Evolutionary conservation across 192 early-diverging fungal species (phyloP).

Genomic region (Pilaira anomala): DNA sequence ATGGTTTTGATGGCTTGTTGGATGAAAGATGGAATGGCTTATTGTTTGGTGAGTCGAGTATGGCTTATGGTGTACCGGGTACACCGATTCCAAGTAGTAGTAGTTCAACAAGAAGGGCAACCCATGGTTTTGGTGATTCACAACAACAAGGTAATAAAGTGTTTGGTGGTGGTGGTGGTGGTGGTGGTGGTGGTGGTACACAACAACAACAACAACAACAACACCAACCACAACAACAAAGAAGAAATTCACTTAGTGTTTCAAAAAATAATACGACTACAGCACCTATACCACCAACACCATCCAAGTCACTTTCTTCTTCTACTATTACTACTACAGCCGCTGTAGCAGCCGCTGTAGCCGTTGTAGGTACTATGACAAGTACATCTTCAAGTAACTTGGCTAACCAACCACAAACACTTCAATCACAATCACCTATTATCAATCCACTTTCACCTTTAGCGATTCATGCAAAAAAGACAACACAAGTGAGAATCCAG

Average conservation of each 20-base stretch:
- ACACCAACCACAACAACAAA: neutral
- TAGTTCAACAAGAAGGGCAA: too few species aligned
- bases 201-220: neutral
- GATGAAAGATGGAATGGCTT: slow-evolving; percentile 46
- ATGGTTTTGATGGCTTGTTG: slow-evolving; percentile 57
- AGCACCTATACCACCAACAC: neutral
- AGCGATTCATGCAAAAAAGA: slow-evolving; percentile 37
- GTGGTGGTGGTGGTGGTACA: too few species aligned
- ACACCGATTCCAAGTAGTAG: too few species aligned
- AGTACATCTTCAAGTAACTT: neutral
- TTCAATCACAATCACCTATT: slow-evolving; percentile 37
- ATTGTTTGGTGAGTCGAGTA: slow-evolving; percentile 14
- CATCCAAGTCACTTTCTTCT: slow-evolving; percentile 11
- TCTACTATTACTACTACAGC: slow-evolving; percentile 2
- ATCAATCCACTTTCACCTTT: slow-evolving; percentile 19
- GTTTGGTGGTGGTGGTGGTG: neutral
- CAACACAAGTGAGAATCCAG: slow-evolving; percentile 46
- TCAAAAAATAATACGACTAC: neutral
- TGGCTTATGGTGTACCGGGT: neutral
- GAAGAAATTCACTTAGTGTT: neutral
- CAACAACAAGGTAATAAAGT: too few species aligned
- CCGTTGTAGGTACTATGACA: too few species aligned
- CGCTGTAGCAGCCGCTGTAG: neutral
- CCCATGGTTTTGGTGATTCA: too few species aligned
- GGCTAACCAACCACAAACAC: slow-evolving; percentile 33